Base-by-base conservation (phyloP, 306 rosid species). In the Trichosanthes truncata region DNA sequence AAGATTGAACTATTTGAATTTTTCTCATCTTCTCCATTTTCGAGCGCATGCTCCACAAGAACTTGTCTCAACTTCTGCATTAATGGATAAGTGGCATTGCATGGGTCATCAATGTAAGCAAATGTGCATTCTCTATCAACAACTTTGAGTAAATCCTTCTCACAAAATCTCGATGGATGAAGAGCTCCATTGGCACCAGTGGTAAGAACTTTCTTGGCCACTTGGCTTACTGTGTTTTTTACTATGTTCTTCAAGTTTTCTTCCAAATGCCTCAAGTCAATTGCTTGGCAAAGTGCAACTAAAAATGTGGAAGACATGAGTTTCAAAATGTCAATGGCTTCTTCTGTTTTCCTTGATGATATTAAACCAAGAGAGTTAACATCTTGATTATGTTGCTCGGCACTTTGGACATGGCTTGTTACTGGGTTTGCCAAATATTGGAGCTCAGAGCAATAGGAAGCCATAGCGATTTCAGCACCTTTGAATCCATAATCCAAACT, bases 381-480 rank as follows among this genome's bases (percentile, higher is more conserved):
- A 71, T 94, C 98, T 63, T 94, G 98, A 78, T 94, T 94, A 60
- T 94, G 98, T 26, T 94, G 98, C 79, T 94, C 98, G 0, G 98
- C 97, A 69, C 98, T 94, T 43, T 93, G 96, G 61, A 93, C 98
- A 78, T 93, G 98, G 82, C 65, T 91, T 9, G 98, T 93, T 0
- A 93, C 98, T 0, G 98, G 98, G 40, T 93, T 93, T 0, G 94
- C 97, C 5, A 93, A 83, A 20, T 86, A 93, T 62, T 93, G 98
- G 36, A 93, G 89, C 35, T 93, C 98, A 0, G 98, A 93, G 59
- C 98, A 93, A 48, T 91, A 93, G 13, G 96, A 84, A 1, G 98
- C 98, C 98, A 93, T 93, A n/a, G 98, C 98, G 4, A 93, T 92
- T 80, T 93, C 98, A 45, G 96, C 83, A 1, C 98, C 98, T 81